phyloP scores from a whole-genome alignment of 345 rosid genomes.

The Salix purpurea region DNA sequence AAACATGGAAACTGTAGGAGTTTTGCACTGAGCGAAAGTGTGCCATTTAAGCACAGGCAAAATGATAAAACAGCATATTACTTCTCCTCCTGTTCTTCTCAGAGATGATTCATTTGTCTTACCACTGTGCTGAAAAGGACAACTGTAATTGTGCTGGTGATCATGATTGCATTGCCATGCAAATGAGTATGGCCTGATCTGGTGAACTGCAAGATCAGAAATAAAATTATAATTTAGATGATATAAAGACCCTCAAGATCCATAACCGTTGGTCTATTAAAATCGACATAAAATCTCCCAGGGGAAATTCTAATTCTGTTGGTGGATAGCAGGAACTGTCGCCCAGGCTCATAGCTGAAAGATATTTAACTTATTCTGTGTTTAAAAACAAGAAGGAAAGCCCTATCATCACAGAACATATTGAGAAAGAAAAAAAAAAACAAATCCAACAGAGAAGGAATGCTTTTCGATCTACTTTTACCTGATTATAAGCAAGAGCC shows the following conservation, averaged over 20 bases:
- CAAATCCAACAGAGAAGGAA: not conserved
- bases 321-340: not conserved
- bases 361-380: not conserved
- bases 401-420: not conserved
- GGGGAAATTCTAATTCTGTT: not conserved
- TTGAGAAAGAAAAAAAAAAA: too few relatives aligned
- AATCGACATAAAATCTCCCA: not conserved
- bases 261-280: not conserved
- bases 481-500: conserved; percentile 99
- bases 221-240: not conserved
- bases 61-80: not conserved
- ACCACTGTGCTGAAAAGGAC: conserved; percentile 96
- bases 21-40: not conserved
- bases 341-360: not conserved
- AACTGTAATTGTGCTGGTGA: conserved; percentile 90
- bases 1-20: not conserved
- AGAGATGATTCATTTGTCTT: conserved; percentile 18
- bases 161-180: conserved; percentile 75
- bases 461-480: conserved; percentile 6
- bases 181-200: conserved; percentile 54
- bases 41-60: not conserved
- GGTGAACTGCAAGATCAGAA: conserved; percentile 50
- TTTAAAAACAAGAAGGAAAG: not conserved
- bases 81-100: not conserved
- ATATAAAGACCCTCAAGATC: too few relatives aligned